Percentiles rank a stretch among this genome's conserved stretches.
These are phyloP conservation scores for Verticillium nonalfalfae DNA, from an alignment of 2,329 filamentous ascomycete genomes.

Conservation along the genomic window DNA sequence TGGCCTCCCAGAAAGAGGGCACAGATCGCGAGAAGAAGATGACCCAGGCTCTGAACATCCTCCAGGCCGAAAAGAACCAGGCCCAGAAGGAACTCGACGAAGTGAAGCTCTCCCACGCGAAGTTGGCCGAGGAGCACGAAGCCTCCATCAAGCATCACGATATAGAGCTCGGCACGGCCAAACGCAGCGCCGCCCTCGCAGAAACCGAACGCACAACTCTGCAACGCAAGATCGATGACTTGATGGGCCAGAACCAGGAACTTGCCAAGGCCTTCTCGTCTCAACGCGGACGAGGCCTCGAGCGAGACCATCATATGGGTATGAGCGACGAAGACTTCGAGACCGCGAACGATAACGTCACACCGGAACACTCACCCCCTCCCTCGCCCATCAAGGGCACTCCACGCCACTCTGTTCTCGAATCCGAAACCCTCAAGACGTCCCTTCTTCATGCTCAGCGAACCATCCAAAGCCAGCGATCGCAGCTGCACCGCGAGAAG, in stretches of 20 bases:
- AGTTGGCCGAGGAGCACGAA: constrained; percentile 74
- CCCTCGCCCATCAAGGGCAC: constrained; percentile 87
- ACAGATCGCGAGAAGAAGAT: constrained; percentile 80
- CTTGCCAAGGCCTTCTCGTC: constrained; percentile 77
- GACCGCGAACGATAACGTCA: constrained; percentile 61
- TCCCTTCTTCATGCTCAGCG: constrained; percentile 91
- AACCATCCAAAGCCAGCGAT: constrained; percentile 93
- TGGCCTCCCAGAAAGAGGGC: constrained; percentile 66
- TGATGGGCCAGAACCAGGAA: constrained; percentile 85
- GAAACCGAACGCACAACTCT: constrained; percentile 74
- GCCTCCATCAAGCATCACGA: constrained; percentile 77
- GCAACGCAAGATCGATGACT: constrained; percentile 80
- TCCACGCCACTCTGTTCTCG: constrained; percentile 83
- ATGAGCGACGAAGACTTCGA: constrained; percentile 58
- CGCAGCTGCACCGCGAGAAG: constrained; percentile 94
- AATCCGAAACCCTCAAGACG: constrained; percentile 91
- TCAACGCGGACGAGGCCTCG: constrained; percentile 59
- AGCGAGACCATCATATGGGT: constrained; percentile 54
- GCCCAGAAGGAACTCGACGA: constrained; percentile 88
- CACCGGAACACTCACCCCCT: constrained; percentile 85
- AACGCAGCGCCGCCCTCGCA: constrained; percentile 69
- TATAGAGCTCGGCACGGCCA: constrained; percentile 77
- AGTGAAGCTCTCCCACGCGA: constrained; percentile 71
- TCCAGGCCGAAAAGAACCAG: constrained; percentile 68
- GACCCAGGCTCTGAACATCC: constrained; percentile 61